Evolutionary conservation across 2,329 filamentous ascomycete species (phyloP).

Genomic region (Fusarium floridanum): DNA sequence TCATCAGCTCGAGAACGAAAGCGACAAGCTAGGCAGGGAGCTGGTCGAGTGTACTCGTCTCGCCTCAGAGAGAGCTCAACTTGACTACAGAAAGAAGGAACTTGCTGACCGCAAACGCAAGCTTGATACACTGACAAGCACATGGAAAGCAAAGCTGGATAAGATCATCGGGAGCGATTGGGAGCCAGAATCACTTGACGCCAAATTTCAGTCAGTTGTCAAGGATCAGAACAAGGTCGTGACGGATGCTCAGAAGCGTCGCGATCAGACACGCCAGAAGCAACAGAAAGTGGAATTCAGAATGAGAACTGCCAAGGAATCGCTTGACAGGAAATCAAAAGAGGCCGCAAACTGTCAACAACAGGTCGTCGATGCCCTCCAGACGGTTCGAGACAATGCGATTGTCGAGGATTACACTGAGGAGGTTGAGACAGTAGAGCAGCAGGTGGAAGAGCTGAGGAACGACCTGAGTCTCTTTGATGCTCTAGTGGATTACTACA

Average conservation of each 20-base stretch:
- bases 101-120: slow-evolving; percentile 78
- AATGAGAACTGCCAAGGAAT: slow-evolving; percentile 74
- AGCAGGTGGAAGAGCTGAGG: slow-evolving; percentile 71
- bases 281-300: slow-evolving; percentile 82
- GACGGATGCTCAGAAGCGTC: slow-evolving; percentile 74
- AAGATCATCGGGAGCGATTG: slow-evolving; percentile 74
- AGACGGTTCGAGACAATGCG: slow-evolving; percentile 57
- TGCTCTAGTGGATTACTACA: slow-evolving; percentile 78
- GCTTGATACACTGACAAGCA: slow-evolving; percentile 80
- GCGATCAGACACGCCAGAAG: slow-evolving; percentile 78
- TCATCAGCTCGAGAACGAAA: slow-evolving; percentile 77
- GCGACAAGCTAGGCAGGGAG: slow-evolving; percentile 80
- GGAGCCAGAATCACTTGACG: slow-evolving; percentile 77
- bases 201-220: slow-evolving; percentile 74
- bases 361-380: slow-evolving; percentile 65
- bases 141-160: slow-evolving; percentile 79
- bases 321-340: slow-evolving; percentile 71
- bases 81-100: slow-evolving; percentile 87
- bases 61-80: slow-evolving; percentile 84
- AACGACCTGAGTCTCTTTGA: slow-evolving; percentile 78
- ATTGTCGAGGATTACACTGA: slow-evolving; percentile 67
- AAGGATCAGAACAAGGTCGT: slow-evolving; percentile 69
- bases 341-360: slow-evolving; percentile 73
- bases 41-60: slow-evolving; percentile 85
- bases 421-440: slow-evolving; percentile 64